phyloP scores from a whole-genome alignment of 2,329 filamentous ascomycete species.

The Aspergillus sp. region DNA sequence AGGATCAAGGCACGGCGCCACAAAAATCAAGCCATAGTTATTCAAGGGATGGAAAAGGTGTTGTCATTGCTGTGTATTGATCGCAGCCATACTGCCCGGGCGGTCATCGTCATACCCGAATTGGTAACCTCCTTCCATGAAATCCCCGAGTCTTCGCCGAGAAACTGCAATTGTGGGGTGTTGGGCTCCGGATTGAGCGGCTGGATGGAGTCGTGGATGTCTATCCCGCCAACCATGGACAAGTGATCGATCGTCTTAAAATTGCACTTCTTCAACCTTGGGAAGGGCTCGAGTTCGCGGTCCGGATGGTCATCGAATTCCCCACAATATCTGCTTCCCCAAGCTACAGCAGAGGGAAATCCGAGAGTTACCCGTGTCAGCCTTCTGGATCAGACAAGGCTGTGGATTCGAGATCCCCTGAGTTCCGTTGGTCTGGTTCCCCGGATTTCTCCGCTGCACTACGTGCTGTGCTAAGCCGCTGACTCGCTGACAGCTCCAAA shows the following conservation, averaged over 20 bases:
- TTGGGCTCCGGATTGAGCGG: background rate
- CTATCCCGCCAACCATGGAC: conserved; percentile 4
- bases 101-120: background rate
- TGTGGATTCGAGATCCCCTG: background rate
- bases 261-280: background rate
- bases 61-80: background rate
- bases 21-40: background rate
- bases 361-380: background rate
- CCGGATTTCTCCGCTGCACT: background rate
- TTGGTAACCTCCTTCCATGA: background rate
- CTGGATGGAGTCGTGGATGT: background rate
- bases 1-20: background rate
- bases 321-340: background rate
- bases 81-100: background rate
- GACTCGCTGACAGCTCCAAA: background rate
- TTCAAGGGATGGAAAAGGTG: background rate
- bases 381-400: background rate
- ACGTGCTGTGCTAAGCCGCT: background rate
- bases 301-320: background rate
- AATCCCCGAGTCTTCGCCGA: conserved; percentile 15
- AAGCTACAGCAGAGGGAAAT: background rate
- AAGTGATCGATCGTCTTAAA: background rate
- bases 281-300: background rate
- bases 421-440: background rate
- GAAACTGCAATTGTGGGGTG: conserved; percentile 12